Evolutionary conservation across 306 rosid genomes (phyloP).

Genomic region (Hylodesmum podocarpum): DNA sequence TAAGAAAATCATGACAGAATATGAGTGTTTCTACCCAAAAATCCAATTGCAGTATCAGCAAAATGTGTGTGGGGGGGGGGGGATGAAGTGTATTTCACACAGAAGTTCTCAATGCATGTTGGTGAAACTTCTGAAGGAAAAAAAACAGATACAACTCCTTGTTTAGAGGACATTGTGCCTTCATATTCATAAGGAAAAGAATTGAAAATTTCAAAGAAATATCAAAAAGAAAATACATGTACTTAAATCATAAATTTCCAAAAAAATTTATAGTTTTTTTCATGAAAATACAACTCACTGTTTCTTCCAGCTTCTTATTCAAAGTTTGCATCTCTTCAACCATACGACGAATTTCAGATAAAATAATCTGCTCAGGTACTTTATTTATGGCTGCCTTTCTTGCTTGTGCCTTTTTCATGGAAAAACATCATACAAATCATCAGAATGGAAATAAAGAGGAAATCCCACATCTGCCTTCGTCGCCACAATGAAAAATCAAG

Average conservation of each 20-base stretch:
- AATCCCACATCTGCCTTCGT: neutral
- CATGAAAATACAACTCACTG: constrained; percentile 53
- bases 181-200: neutral
- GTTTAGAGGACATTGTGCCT: neutral
- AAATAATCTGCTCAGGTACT: constrained; percentile 80
- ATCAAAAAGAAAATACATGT: neutral
- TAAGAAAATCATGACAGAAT: constrained; percentile 6
- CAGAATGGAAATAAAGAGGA: constrained; percentile 24
- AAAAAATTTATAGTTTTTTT: constrained; percentile 13
- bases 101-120: neutral
- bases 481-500: neutral
- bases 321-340: constrained; percentile 83
- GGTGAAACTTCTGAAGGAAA: neutral
- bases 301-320: constrained; percentile 82
- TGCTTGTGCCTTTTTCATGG: constrained; percentile 58
- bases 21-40: neutral
- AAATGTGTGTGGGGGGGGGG: no score
- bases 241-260: constrained; percentile 9
- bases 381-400: constrained; percentile 69
- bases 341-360: constrained; percentile 88
- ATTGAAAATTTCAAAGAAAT: neutral
- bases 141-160: neutral
- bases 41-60: neutral
- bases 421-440: constrained; percentile 27
- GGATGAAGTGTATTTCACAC: neutral